Conservation (phyloP, 495 filamentous ascomycete genomes). For the Neurospora cerealis region DNA sequence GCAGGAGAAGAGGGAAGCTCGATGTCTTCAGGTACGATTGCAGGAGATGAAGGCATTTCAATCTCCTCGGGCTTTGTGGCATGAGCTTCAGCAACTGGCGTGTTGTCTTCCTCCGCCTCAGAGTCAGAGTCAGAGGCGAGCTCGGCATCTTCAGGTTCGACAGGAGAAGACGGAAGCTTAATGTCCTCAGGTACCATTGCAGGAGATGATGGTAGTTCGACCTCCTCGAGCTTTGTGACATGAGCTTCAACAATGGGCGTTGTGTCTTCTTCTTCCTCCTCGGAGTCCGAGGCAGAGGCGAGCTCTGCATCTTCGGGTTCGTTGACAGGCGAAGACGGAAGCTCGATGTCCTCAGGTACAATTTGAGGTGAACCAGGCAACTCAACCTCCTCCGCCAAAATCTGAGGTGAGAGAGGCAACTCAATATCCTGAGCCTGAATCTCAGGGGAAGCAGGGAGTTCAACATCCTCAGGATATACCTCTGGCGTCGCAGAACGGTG, state of each 20-base stretch:
- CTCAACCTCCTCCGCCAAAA: not conserved
- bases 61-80: not conserved
- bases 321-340: not conserved
- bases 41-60: not conserved
- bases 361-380: not conserved
- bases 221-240: not conserved
- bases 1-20: not conserved
- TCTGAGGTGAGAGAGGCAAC: not conserved
- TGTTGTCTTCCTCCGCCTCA: not conserved
- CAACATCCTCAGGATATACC: not conserved
- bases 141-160: not conserved
- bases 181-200: not conserved
- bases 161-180: not conserved
- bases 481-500: not conserved
- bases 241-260: not conserved
- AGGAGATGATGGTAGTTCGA: not conserved
- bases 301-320: not conserved
- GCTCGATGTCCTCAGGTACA: not conserved
- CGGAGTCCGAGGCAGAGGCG: too few relatives aligned
- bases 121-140: not conserved
- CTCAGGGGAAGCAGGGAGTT: not conserved
- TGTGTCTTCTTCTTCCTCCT: too few relatives aligned
- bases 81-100: not conserved
- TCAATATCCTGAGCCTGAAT: not conserved
- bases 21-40: not conserved